Conservation (phyloP, 768 basidiomycete genomes). For the Amanita molliuscula region DNA sequence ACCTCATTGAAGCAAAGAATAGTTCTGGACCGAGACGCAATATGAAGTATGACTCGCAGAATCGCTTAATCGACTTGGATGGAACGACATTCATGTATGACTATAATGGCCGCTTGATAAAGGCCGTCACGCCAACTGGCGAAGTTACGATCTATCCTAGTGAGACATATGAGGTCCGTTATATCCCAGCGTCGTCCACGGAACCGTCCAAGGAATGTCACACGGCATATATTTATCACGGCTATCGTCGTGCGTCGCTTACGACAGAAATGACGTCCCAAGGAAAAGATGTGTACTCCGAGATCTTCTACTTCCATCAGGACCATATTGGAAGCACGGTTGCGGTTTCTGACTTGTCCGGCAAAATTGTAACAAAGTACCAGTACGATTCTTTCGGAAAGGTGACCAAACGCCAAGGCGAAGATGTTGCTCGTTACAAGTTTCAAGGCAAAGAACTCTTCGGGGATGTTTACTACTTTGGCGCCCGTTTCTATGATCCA, state of each 20-base stretch:
- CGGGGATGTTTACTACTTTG: neutral
- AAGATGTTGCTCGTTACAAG: too few species aligned
- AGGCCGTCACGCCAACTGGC: too few species aligned
- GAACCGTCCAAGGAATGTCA: too few species aligned
- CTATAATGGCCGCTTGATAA: too few species aligned
- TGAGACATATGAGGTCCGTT: too few species aligned
- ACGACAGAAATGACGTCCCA: neutral
- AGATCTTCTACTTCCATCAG: neutral
- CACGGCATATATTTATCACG: too few species aligned
- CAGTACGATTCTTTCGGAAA: neutral
- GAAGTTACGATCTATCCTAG: too few species aligned
- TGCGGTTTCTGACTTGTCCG: neutral
- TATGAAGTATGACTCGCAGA: neutral
- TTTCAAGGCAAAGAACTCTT: neutral
- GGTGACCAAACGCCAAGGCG: too few species aligned
- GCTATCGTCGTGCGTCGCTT: neutral
- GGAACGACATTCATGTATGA: too few species aligned
- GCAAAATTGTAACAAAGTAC: too few species aligned
- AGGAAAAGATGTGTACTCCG: neutral
- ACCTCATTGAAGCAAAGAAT: neutral
- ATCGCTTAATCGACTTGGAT: neutral
- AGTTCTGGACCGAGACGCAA: neutral
- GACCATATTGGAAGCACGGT: neutral
- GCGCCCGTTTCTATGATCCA: neutral
- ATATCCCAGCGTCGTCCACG: too few species aligned